Conservation (phyloP, 352 stramenopile genomes). For the Globisporangium orthogonon region DNA sequence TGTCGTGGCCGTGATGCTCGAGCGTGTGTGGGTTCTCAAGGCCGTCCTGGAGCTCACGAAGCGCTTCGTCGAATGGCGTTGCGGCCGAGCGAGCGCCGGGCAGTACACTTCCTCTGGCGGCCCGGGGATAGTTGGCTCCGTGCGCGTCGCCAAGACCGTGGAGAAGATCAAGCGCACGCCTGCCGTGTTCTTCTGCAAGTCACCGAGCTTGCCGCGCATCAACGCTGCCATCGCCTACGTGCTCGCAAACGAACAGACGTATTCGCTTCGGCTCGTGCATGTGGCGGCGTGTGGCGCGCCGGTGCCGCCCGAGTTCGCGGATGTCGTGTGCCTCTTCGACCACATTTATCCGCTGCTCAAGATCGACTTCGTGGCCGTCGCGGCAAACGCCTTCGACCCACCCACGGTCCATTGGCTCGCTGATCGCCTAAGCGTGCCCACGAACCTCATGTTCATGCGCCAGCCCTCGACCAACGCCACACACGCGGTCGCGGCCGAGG, state of each 20-base stretch:
- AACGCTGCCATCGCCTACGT: slow-evolving; percentile 92
- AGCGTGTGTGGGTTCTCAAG: slow-evolving; percentile 51
- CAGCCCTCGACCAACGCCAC: slow-evolving; percentile 54
- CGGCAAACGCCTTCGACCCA: slow-evolving; percentile 50
- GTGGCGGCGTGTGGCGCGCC: slow-evolving; percentile 23
- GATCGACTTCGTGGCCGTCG: slow-evolving; percentile 67
- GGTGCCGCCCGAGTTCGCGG: slow-evolving; percentile 22
- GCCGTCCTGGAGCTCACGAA: slow-evolving; percentile 37
- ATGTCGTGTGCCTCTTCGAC: slow-evolving; percentile 62
- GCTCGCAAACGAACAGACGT: slow-evolving; percentile 83
- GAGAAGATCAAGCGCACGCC: slow-evolving; percentile 72
- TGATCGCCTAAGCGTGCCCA: slow-evolving; percentile 50
- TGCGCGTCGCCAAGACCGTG: slow-evolving; percentile 68
- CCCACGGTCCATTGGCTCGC: slow-evolving; percentile 72
- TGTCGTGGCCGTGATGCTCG: slow-evolving; percentile 58
- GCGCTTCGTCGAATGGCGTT: slow-evolving; percentile 18
- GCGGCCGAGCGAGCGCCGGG: not conserved
- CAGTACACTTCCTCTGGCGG: not conserved
- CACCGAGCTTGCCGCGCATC: slow-evolving; percentile 80
- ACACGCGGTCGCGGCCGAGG: slow-evolving; percentile 69
- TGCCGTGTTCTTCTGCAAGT: slow-evolving; percentile 90
- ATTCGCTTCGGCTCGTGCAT: slow-evolving; percentile 85
- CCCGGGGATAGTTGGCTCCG: slow-evolving; percentile 32
- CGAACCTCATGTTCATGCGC: slow-evolving; percentile 75
- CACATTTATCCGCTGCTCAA: slow-evolving; percentile 83